Evolutionary conservation across 768 basidiomycete genomes (phyloP).

Genomic region (Stropharia rugosoannulata): DNA sequence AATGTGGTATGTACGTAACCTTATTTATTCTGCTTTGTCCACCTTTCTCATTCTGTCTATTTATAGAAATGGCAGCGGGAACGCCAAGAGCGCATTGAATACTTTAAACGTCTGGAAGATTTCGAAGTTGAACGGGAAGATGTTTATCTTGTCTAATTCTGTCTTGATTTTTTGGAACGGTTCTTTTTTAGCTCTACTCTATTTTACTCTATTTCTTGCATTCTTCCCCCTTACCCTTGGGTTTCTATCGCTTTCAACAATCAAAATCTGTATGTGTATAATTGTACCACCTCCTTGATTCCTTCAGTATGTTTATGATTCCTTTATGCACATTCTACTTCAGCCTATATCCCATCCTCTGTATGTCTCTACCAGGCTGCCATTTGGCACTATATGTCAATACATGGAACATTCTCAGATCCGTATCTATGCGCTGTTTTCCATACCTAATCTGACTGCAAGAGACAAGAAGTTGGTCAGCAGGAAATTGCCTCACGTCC

Average conservation of each 20-base stretch:
- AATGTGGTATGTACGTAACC: constrained; percentile 17
- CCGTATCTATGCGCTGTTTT: too few species aligned
- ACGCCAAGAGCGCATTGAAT: constrained; percentile 51
- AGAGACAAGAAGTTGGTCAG: too few species aligned
- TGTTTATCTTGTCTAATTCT: constrained; percentile 49
- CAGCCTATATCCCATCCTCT: too few species aligned
- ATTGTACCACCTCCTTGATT: background rate
- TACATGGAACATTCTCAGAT: too few species aligned
- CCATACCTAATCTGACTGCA: too few species aligned
- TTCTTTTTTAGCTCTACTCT: background rate
- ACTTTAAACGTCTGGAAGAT: constrained; percentile 50
- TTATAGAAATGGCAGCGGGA: constrained; percentile 41
- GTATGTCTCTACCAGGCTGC: too few species aligned
- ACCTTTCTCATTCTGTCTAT: constrained; percentile 1
- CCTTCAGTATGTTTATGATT: background rate
- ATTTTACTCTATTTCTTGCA: background rate
- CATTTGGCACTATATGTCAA: too few species aligned
- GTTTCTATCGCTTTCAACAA: background rate
- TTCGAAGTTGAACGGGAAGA: constrained; percentile 58
- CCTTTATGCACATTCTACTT: background rate
- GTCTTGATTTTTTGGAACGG: background rate
- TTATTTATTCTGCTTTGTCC: background rate
- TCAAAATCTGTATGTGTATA: background rate
- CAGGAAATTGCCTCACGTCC: too few species aligned
- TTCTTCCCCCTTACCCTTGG: background rate